Evolutionary conservation across 441 rosid genomes (phyloP), one percentile per base, ranked within the genome.

Genomic region (Erodium trifolium): DNA sequence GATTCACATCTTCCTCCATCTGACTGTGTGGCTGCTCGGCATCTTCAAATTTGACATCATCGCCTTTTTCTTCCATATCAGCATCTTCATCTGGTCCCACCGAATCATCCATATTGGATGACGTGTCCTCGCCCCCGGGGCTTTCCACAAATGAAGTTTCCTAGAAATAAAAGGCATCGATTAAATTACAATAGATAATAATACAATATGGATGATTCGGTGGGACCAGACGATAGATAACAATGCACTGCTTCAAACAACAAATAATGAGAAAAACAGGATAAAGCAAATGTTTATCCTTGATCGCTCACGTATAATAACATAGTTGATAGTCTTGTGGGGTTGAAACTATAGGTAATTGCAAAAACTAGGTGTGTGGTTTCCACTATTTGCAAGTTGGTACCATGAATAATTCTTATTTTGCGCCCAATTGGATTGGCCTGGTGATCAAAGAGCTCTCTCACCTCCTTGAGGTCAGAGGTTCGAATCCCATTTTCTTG

Each of bases 91-190:
- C 93, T 35, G 66, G 79, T 70, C 83, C 96, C 62, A 77, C 77
- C 62, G 89, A 86, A 74, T 89, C 96, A 53, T 76, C 95, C 77
- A 82, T 83, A 76, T 88, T 85, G 76, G 87, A 84, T 7, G 89
- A 85, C 64, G 89, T 83, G 71, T 84, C 95, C 70, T 80, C 97
- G 27, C 83, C 85, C 43, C 79, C 82, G 10, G 83, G 92, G 76
- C 97, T 89, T 75, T 84, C 92, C 3, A 71, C 73, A 51, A 78
- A 82, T 57, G 90, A 87, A 73, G 88, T 78, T 47, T 83, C 96
- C 96, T 91, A 68, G 72, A 78, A 45, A 45, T 10, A 31, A 31
- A 31, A 31, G 18, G 66, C 8, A 23, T 68, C 64, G 12, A 66
- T 71, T 35, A 65, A 47, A 17, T 27, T 18, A 45, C 53, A 64